Evolutionary conservation across 352 stramenopile species (phyloP).

Genomic region (Pythium volutum): DNA sequence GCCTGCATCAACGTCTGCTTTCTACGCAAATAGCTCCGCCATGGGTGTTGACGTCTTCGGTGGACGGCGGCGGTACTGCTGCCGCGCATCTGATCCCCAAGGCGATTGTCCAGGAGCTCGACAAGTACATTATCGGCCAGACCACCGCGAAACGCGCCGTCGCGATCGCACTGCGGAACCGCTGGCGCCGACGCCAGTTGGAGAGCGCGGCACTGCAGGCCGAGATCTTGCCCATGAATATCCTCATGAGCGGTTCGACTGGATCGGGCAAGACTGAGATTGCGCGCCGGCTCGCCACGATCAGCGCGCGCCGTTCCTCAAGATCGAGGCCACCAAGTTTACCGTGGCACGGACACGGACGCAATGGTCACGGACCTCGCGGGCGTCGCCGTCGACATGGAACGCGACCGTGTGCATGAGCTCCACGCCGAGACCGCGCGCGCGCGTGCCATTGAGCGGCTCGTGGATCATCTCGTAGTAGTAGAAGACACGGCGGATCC

Average conservation of each 20-base stretch:
- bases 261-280: constrained; percentile 99
- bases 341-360: constrained; percentile 97
- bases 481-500: too few relatives aligned
- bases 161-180: constrained; percentile 97
- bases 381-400: constrained; percentile 93
- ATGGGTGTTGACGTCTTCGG: constrained; percentile 8
- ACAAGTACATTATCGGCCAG: constrained; percentile 97
- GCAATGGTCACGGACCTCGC: constrained; percentile 98
- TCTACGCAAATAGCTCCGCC: not conserved
- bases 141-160: constrained; percentile 96
- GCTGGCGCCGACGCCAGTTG: constrained; percentile 95
- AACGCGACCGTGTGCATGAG: constrained; percentile 68
- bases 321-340: constrained; percentile 98
- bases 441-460: constrained; percentile 88
- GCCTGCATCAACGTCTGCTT: not conserved
- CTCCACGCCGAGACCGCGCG: constrained; percentile 85
- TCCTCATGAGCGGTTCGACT: constrained; percentile 99
- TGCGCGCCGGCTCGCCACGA: constrained; percentile 94
- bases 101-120: constrained; percentile 91
- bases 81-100: constrained; percentile 71
- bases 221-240: constrained; percentile 98
- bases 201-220: constrained; percentile 70
- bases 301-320: constrained; percentile 97
- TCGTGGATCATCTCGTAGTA: constrained; percentile 80
- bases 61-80: not conserved